Evolutionary conservation across 345 rosid genomes (phyloP), one percentile per base, ranked within the genome.

Genomic region (Bruguiera sexangula): DNA sequence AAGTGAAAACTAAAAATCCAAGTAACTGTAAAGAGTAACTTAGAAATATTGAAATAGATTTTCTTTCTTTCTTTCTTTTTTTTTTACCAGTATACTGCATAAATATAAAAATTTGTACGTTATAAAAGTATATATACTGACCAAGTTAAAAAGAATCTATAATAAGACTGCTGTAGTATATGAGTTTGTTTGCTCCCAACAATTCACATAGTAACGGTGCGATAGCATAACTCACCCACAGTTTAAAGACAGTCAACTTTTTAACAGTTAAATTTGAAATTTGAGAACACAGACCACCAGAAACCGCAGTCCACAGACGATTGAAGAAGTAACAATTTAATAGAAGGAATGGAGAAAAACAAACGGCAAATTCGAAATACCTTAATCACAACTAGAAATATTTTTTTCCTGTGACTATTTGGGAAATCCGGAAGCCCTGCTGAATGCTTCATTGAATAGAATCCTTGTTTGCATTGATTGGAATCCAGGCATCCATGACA

Each of bases 401-500:
- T 60, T 87, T 85, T 69, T 92, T 92, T 56, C 98, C 98, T 0
- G 92, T 75, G 53, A 92, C 76, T 73, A 92, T 84, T 84, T 89
- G 95, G 79, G 86, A 86, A 61, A 92, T 92, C 46, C 94, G 85
- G 32, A 92, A 87, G 18, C 96, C 98, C 98, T 78, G 79, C 94
- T 92, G 77, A 92, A 92, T 48, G 96, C 98, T 57, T 92, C 98
- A 62, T 92, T 92, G 69, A 92, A 92, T 64, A 92, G 78, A 56
- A 92, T 86, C 71, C 96, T 81, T 0, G 98, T 90, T 79, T 92
- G 96, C 98, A 92, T 92, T 59, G 90, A 80, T 82, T 92, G 96
- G 77, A 90, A 86, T 69, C 98, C 98, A 69, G 98, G 96, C 84
- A 92, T 72, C 98, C 98, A 92, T 50, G 98, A 90, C 50, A 92